Evolutionary conservation across 306 rosid species (phyloP).

Genomic region (Prunus mongolica): DNA sequence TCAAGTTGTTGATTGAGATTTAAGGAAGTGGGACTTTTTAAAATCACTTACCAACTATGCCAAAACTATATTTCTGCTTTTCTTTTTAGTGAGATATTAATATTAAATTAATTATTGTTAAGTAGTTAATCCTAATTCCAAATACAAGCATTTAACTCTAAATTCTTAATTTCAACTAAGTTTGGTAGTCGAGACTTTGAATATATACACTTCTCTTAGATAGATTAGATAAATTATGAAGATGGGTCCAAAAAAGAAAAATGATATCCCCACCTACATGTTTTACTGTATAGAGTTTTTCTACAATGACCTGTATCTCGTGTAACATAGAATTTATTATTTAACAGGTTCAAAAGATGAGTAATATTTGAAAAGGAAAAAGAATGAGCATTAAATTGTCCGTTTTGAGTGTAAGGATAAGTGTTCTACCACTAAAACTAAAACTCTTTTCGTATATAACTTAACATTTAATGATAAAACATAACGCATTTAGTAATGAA

Average conservation of each 20-base stretch:
- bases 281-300: too few species aligned
- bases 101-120: not conserved
- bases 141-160: not conserved
- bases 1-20: conserved; percentile 19
- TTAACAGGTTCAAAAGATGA: not conserved
- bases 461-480: not conserved
- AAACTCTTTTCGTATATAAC: not conserved
- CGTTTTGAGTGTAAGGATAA: not conserved
- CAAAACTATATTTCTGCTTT: not conserved
- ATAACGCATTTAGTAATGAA: not conserved
- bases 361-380: not conserved
- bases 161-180: not conserved
- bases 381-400: not conserved
- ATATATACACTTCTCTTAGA: not conserved
- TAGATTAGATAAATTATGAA: too few species aligned
- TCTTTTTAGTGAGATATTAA: not conserved
- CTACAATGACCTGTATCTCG: not conserved
- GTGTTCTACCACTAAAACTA: not conserved
- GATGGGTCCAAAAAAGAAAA: too few species aligned
- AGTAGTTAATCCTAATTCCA: not conserved
- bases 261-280: too few species aligned
- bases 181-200: not conserved
- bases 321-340: not conserved
- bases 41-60: conserved; percentile 9
- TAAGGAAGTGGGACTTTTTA: conserved; percentile 11